These are phyloP conservation scores for Russula brevipes DNA, from an alignment of 768 basidiomycete species.

Conservation along the genomic window DNA sequence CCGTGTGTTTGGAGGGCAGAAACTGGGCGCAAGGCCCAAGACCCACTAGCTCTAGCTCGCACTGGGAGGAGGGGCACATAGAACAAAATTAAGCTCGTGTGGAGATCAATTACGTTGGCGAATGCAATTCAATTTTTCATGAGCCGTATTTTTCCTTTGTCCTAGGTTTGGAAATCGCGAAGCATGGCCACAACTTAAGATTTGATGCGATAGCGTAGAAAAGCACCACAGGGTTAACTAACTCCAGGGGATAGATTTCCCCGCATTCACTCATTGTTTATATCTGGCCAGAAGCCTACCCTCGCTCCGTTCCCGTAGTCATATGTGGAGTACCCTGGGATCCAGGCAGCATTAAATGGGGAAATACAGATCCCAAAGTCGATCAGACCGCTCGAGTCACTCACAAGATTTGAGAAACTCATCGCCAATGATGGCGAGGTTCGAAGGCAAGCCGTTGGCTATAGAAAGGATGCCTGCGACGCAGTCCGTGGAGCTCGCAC, in stretches of 20 bases:
- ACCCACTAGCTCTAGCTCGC: conserved; percentile 24
- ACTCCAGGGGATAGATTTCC: not conserved
- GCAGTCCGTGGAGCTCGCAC: conserved; percentile 42
- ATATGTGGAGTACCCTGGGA: conserved; percentile 55
- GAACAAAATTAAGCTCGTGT: not conserved
- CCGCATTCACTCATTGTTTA: conserved; percentile 37
- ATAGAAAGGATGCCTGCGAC: conserved; percentile 51
- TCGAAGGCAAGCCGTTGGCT: conserved; percentile 41
- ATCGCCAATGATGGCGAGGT: conserved; percentile 59
- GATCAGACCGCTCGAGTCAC: conserved; percentile 27
- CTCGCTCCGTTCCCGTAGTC: conserved; percentile 52
- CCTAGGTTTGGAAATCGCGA: not conserved
- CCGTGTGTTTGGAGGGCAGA: conserved; percentile 46
- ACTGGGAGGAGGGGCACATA: not conserved
- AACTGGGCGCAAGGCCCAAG: conserved; percentile 36
- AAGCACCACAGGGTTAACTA: not conserved
- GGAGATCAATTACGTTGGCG: not conserved
- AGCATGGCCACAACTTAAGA: not conserved
- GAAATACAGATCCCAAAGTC: not conserved
- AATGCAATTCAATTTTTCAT: not conserved
- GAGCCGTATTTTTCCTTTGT: not conserved
- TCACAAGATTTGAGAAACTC: conserved; percentile 64
- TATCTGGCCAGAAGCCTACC: conserved; percentile 54
- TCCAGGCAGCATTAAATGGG: not conserved
- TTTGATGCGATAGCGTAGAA: not conserved